Percentiles rank a stretch among this genome's conserved stretches.
Conservation (phyloP, 2,329 filamentous ascomycete species). For the Talaromyces albobiverticillius region DNA sequence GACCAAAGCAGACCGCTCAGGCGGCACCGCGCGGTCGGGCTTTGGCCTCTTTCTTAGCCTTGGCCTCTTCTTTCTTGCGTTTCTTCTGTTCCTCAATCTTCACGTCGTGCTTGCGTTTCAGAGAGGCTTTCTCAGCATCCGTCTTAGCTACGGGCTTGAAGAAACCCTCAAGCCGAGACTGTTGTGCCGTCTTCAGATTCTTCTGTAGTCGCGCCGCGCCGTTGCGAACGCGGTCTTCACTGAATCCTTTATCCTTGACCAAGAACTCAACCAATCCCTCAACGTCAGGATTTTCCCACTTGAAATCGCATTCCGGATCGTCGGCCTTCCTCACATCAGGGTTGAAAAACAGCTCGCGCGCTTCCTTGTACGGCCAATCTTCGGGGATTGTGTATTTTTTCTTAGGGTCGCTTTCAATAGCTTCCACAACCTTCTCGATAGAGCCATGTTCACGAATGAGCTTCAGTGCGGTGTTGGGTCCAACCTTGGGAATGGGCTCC, state of each 20-base stretch:
- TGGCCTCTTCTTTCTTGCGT: conserved; percentile 89
- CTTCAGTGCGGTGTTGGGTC: conserved; percentile 86
- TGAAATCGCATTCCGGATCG: conserved; percentile 88
- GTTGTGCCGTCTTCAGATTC: conserved; percentile 86
- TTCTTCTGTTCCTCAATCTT: conserved; percentile 92
- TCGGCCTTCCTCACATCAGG: conserved; percentile 84
- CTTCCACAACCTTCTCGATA: conserved; percentile 82
- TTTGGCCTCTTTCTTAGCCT: conserved; percentile 91
- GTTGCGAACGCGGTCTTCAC: conserved; percentile 82
- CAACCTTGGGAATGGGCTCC: conserved; percentile 92
- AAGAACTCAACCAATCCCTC: conserved; percentile 87
- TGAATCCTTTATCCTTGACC: conserved; percentile 94
- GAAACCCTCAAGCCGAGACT: conserved; percentile 89
- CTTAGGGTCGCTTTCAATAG: conserved; percentile 71
- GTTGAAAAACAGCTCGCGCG: conserved; percentile 84
- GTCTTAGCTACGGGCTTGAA: conserved; percentile 92
- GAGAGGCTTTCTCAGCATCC: conserved; percentile 73
- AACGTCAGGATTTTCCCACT: conserved; percentile 91
- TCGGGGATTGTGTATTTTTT: conserved; percentile 82
- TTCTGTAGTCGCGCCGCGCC: conserved; percentile 79
- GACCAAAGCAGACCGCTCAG: too few species aligned
- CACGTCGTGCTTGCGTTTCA: conserved; percentile 93
- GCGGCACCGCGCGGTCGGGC: conserved; percentile 71
- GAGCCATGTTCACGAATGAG: conserved; percentile 88
- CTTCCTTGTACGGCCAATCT: conserved; percentile 95